These are phyloP conservation scores for Diaporthe humulicola DNA, from an alignment of 2,329 filamentous ascomycete species.

Conservation along the genomic window DNA sequence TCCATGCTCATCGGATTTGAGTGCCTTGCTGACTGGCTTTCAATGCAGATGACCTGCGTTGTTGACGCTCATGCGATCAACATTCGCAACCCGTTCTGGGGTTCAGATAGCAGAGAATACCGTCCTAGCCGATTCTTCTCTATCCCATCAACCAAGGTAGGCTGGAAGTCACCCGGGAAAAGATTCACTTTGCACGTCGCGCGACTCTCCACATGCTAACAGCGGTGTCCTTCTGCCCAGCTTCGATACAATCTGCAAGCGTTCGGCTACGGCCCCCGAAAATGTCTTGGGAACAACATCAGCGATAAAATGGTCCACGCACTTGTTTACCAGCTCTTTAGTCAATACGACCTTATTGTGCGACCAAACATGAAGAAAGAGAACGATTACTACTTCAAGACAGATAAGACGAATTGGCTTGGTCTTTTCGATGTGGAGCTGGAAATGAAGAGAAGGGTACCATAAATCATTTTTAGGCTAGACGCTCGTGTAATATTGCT, in stretches of 20 bases:
- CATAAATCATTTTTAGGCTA: neutral
- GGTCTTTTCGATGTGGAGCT: constrained; percentile 3
- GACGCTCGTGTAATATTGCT: neutral
- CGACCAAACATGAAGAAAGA: constrained; percentile 18
- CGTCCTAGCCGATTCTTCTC: constrained; percentile 3
- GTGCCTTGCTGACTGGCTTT: neutral
- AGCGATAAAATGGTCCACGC: constrained; percentile 14
- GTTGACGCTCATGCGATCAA: constrained; percentile 20
- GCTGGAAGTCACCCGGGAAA: too few relatives aligned
- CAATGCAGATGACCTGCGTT: neutral
- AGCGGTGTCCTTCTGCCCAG: neutral
- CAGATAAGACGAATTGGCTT: constrained; percentile 8
- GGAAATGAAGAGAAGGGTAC: neutral
- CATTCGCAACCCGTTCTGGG: constrained; percentile 12
- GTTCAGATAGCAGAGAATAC: neutral
- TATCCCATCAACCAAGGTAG: neutral
- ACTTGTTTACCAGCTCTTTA: constrained; percentile 7
- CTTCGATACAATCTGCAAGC: constrained; percentile 14
- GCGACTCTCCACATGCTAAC: neutral
- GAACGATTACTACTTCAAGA: constrained; percentile 22
- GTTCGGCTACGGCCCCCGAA: constrained; percentile 3
- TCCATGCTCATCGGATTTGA: fast-evolving
- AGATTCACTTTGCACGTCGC: too few relatives aligned
- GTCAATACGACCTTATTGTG: neutral
- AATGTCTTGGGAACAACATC: constrained; percentile 7